Conservation (phyloP, 139 green algal genomes). For the Chlamydomonas sp. region DNA sequence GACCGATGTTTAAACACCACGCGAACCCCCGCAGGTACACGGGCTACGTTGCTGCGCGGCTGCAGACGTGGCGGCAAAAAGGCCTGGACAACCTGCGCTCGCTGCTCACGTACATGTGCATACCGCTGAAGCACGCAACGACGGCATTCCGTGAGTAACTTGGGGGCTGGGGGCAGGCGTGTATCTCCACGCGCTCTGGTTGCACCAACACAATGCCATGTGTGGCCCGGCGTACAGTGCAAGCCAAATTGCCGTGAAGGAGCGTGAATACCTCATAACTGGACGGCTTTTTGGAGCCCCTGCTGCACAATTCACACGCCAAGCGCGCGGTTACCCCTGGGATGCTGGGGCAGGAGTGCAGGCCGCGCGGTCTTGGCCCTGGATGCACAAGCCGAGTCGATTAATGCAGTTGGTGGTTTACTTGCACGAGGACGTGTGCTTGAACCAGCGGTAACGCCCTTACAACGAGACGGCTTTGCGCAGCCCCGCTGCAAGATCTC, state of each 20-base stretch:
- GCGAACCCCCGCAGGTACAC: constrained; percentile 55
- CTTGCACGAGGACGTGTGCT: neutral
- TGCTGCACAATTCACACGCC: too few relatives aligned
- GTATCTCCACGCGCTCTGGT: neutral
- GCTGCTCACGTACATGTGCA: constrained; percentile 83
- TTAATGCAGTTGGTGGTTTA: neutral
- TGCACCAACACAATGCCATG: neutral
- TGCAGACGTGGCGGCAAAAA: constrained; percentile 85
- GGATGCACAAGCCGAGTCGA: too few relatives aligned
- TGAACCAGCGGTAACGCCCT: neutral
- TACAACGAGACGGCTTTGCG: neutral
- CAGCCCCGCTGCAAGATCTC: neutral
- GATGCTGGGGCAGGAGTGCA: too few relatives aligned
- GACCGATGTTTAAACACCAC: too few relatives aligned
- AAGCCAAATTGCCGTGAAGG: too few relatives aligned
- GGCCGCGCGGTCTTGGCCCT: too few relatives aligned
- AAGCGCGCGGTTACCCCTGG: too few relatives aligned
- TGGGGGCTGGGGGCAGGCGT: neutral
- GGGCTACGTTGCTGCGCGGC: constrained; percentile 79
- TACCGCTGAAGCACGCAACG: constrained; percentile 65
- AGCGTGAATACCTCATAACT: too few relatives aligned
- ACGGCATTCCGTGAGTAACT: constrained; percentile 54
- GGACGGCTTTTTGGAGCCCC: too few relatives aligned
- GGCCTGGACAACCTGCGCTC: constrained; percentile 72
- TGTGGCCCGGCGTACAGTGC: neutral